phyloP scores from a whole-genome alignment of 192 early-diverging fungal species.

The Coemansia sp. region DNA sequence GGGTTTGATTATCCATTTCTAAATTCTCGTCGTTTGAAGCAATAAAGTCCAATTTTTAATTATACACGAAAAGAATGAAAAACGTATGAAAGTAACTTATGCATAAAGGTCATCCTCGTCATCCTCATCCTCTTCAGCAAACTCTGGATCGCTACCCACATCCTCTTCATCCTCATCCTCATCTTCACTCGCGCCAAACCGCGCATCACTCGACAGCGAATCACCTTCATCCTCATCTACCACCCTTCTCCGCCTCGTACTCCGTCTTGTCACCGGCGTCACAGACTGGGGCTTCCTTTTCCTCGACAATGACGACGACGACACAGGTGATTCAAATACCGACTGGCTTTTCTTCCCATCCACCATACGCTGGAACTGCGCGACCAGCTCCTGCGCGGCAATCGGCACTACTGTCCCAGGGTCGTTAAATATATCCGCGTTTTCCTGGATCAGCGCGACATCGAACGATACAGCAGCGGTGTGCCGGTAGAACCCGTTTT shows the following conservation, averaged over 20 bases:
- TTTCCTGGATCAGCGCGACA: slow-evolving; percentile 60
- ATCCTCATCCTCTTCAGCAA: slow-evolving; percentile 16
- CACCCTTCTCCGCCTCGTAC: slow-evolving; percentile 5
- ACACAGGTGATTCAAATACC: too few relatives aligned
- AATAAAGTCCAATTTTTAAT: background rate
- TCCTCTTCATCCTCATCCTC: background rate
- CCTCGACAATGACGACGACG: too few relatives aligned
- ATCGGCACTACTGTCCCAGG: slow-evolving; percentile 42
- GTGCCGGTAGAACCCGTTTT: slow-evolving; percentile 61
- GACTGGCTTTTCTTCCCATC: too few relatives aligned
- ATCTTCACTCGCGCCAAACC: background rate
- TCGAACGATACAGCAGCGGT: slow-evolving; percentile 65
- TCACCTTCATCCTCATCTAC: background rate
- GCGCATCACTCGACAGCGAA: background rate
- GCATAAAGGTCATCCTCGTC: too few relatives aligned
- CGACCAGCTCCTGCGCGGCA: slow-evolving; percentile 30
- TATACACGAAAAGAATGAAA: background rate
- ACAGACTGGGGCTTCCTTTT: slow-evolving; percentile 14
- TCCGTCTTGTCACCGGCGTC: background rate
- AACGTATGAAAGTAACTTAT: too few relatives aligned
- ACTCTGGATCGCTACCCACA: background rate
- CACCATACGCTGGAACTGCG: slow-evolving; percentile 10
- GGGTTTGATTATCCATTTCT: too few relatives aligned
- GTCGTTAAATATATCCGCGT: slow-evolving; percentile 69
- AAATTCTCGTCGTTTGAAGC: background rate